A percentile compares a stretch with the other conserved stretches of the same genome.
Evolutionary conservation across 23 red algal species (phyloP).

Genomic region (Gracilariopsis chorda): DNA sequence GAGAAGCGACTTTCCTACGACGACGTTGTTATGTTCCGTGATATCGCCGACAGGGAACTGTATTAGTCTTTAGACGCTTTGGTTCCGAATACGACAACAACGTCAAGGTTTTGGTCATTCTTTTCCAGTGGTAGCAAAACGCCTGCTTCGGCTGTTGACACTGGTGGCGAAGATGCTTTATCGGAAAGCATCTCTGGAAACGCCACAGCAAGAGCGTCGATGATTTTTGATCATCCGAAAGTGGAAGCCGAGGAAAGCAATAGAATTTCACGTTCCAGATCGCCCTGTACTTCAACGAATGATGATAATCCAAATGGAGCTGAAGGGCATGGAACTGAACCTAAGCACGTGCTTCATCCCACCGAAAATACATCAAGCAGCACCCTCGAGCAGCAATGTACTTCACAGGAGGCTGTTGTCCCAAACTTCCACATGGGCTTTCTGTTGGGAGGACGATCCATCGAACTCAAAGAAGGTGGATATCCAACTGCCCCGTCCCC

Average conservation of each 20-base stretch:
- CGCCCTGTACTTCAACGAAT: not conserved
- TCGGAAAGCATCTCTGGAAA: not conserved
- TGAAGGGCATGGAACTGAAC: not conserved
- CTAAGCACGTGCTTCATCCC: no score
- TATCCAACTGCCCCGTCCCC: slow-evolving; percentile 16
- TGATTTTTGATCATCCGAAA: not conserved
- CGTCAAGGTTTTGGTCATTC: slow-evolving; percentile 61
- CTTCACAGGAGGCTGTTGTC: not conserved
- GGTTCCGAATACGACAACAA: not conserved
- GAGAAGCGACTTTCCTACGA: slow-evolving; percentile 30
- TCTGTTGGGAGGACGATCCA: slow-evolving; percentile 31
- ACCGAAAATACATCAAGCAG: not conserved
- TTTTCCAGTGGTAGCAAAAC: slow-evolving; percentile 23
- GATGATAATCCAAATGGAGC: not conserved
- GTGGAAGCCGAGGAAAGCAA: not conserved
- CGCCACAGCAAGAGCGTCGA: not conserved
- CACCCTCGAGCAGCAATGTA: not conserved
- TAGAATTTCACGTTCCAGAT: not conserved
- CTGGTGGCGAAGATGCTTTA: not conserved
- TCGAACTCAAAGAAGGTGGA: slow-evolving; percentile 56
- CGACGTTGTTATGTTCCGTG: slow-evolving; percentile 69
- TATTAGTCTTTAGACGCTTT: not conserved
- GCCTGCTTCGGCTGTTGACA: not conserved
- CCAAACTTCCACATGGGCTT: slow-evolving; percentile 74
- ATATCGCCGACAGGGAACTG: slow-evolving; percentile 48